A percentile compares a stretch with the other conserved stretches of the same genome.
Evolutionary conservation across 2,329 filamentous ascomycete genomes (phyloP).

Genomic region (Ceratocystis destructans): DNA sequence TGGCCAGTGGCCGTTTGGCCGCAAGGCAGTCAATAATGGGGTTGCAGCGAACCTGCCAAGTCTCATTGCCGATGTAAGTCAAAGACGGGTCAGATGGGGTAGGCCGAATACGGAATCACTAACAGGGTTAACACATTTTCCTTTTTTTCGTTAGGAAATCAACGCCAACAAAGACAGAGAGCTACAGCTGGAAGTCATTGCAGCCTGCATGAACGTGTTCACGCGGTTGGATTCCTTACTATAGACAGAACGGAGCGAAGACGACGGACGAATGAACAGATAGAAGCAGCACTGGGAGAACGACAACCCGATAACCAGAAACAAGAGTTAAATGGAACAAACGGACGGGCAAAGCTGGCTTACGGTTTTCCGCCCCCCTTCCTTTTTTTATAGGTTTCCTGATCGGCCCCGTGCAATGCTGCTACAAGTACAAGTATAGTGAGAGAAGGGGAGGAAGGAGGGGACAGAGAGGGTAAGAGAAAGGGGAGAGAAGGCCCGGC

Average conservation of each 20-base stretch:
- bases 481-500: not conserved
- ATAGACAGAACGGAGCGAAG: conserved; percentile 32
- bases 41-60: conserved; percentile 88
- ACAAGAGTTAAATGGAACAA: not conserved
- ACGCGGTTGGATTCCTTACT: conserved; percentile 92
- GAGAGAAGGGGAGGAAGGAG: not conserved
- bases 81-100: not conserved
- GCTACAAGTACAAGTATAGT: too few relatives aligned
- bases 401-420: too few relatives aligned
- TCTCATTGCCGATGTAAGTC: conserved; percentile 57
- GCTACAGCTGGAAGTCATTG: conserved; percentile 90
- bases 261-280: not conserved
- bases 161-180: conserved; percentile 83
- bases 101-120: not conserved
- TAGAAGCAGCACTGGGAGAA: not conserved
- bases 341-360: not conserved
- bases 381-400: too few relatives aligned
- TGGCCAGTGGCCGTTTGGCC: conserved; percentile 92
- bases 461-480: not conserved
- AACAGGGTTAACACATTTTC: not conserved
- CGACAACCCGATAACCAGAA: conserved; percentile 9
- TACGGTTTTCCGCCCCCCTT: too few relatives aligned
- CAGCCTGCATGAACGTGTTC: conserved; percentile 93
- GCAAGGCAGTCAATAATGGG: conserved; percentile 62
- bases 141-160: conserved; percentile 47